Conservation (phyloP, 768 basidiomycete genomes). For the Leccinum variicolor region DNA sequence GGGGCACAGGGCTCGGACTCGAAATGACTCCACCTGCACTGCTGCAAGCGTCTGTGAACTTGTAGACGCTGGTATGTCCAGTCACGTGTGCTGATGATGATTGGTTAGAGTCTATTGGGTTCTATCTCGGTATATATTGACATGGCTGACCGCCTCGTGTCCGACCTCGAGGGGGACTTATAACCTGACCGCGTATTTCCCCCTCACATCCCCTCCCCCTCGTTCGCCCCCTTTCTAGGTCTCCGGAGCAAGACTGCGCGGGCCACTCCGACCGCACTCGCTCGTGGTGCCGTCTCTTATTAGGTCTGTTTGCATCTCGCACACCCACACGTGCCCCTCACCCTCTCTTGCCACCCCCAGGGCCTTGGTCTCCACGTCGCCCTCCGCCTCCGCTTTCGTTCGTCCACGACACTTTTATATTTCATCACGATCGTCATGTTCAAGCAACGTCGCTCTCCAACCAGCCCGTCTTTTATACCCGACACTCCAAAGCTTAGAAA, state of each 20-base stretch:
- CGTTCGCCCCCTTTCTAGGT: constrained; percentile 16
- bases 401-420: constrained; percentile 15
- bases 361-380: background rate
- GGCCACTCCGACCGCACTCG: constrained; percentile 16
- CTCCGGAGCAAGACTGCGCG: constrained; percentile 22
- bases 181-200: constrained; percentile 6
- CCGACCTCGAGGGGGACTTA: constrained; percentile 24
- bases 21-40: background rate
- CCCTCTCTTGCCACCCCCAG: constrained; percentile 1
- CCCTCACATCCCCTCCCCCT: background rate
- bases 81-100: constrained; percentile 25
- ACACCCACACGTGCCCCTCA: background rate
- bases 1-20: background rate
- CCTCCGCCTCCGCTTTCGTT: constrained; percentile 11
- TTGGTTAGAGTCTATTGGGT: constrained; percentile 21
- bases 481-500: constrained; percentile 20
- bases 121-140: constrained; percentile 8
- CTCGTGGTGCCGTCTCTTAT: constrained; percentile 14
- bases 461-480: constrained; percentile 16
- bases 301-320: constrained; percentile 7
- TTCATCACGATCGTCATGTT: constrained; percentile 29
- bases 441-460: constrained; percentile 15
- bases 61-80: background rate
- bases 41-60: too few relatives aligned
- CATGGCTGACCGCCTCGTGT: constrained; percentile 22